These are phyloP conservation scores for Penicillium griseofulvum DNA, from an alignment of 2,329 filamentous ascomycete species.

Conservation along the genomic window DNA sequence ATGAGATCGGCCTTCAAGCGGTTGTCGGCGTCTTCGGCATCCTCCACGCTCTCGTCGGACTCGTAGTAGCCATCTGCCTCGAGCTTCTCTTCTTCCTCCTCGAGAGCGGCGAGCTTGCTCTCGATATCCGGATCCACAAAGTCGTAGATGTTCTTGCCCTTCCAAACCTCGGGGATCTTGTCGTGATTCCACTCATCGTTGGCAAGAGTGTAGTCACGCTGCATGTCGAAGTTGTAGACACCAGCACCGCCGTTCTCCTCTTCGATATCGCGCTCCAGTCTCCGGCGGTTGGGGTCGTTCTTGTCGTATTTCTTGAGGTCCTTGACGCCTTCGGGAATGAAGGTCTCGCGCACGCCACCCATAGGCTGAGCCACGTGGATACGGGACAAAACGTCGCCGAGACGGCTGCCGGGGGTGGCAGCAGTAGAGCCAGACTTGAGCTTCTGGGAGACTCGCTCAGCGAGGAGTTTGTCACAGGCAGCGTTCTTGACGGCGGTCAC, in stretches of 20 bases:
- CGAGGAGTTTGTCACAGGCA: conserved; percentile 87
- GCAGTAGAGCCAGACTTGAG: conserved; percentile 83
- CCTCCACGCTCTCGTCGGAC: conserved; percentile 76
- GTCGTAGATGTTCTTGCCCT: conserved; percentile 97
- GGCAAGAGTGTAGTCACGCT: conserved; percentile 81
- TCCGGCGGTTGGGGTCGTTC: conserved; percentile 76
- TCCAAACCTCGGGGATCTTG: conserved; percentile 87
- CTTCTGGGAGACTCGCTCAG: conserved; percentile 91
- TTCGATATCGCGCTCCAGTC: conserved; percentile 81
- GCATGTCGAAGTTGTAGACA: conserved; percentile 92
- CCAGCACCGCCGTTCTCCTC: conserved; percentile 90
- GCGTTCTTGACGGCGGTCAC: conserved; percentile 94
- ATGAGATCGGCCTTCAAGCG: conserved; percentile 92
- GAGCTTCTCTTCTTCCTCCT: conserved; percentile 92
- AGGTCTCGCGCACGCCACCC: conserved; percentile 76
- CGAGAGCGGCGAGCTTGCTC: conserved; percentile 81
- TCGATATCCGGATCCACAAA: conserved; percentile 97
- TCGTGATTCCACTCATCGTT: conserved; percentile 95
- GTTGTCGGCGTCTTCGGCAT: conserved; percentile 83
- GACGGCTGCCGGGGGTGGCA: conserved; percentile 69
- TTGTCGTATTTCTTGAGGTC: conserved; percentile 85
- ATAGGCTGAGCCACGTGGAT: conserved; percentile 97
- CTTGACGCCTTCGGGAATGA: conserved; percentile 83
- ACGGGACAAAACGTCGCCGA: conserved; percentile 85
- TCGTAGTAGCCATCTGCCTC: conserved; percentile 94